Evolutionary conservation across 2,329 filamentous ascomycete genomes (phyloP), one percentile per base, ranked within the genome.

Genomic region (Emergomyces pasteurianus): DNA sequence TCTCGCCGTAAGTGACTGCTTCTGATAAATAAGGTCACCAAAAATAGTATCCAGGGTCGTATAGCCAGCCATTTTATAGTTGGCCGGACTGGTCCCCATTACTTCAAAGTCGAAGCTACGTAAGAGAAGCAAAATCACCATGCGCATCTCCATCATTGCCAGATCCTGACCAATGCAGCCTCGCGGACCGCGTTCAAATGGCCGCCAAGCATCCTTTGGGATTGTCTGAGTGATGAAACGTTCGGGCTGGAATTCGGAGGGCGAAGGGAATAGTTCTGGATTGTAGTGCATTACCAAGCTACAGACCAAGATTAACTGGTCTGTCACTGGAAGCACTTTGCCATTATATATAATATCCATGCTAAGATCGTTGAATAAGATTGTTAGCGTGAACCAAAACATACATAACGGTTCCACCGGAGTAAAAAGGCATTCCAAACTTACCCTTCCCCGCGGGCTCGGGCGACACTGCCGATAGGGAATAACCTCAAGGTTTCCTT

Each of bases 401-500:
- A n/a, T n/a, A n/a, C 3, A 3, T 12, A 7, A n/a, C 7, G 10
- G 18, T n/a, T 52, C 18, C 1, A 52, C 16, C 10, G 18, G 9
- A 52, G 3, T 9, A 52, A 52, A n/a, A 10, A n/a, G 1, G 21
- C 14, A 50, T 16, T 23, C 3, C 2, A 18, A 36, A 53, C 38
- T 52, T 40, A 7, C 59, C 62, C 5, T 62, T 58, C 2, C 59
- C 59, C 12, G 62, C 58, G 21, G 34, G 56, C 26, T 62, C 64
- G 26, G 1, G 62, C 42, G 61, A 59, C 31, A 56, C 65, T 26
- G 62, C 58, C 67, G 57, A 81, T 76, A 0, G 81, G 79, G 64
- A 78, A 80, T 31, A 84, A 65, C 0, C 82, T 75, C 2, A 85
- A 72, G 0, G 76, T 75, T 67, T 85, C 83, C 61, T 82, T 81